Evolutionary conservation across 2,329 filamentous ascomycete species (phyloP).

Genomic region (Phyllosticta citribraziliensis): DNA sequence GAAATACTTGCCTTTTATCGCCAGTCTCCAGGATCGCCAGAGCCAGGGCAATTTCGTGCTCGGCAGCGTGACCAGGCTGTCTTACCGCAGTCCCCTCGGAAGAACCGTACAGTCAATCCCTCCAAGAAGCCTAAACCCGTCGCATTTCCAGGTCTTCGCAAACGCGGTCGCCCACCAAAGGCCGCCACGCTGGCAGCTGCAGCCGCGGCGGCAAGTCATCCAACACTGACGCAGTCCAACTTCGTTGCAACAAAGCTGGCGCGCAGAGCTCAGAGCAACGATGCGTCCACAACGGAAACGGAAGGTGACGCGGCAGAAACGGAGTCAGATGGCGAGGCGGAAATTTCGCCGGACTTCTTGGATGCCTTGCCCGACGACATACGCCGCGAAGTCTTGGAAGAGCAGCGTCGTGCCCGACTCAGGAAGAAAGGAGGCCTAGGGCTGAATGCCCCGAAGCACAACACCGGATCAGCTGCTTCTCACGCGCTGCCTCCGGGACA

Average conservation of each 20-base stretch:
- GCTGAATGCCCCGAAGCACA: not conserved
- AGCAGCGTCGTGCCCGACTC: conserved; percentile 55
- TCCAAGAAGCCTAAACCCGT: conserved; percentile 38
- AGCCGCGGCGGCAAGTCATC: conserved; percentile 36
- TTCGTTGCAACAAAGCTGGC: conserved; percentile 42
- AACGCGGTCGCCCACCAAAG: conserved; percentile 40
- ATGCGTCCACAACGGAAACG: conserved; percentile 19
- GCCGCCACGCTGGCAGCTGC: conserved; percentile 29
- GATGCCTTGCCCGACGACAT: conserved; percentile 75
- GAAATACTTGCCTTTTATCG: conserved; percentile 70
- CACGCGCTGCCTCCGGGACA: conserved; percentile 20
- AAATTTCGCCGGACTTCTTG: conserved; percentile 53
- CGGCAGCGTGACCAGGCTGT: conserved; percentile 19
- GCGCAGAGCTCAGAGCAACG: conserved; percentile 19
- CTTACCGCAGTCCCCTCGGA: conserved; percentile 39
- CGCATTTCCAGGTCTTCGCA: conserved; percentile 53
- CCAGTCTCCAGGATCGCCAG: not conserved
- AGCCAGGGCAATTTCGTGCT: not conserved
- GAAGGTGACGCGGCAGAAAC: conserved; percentile 15
- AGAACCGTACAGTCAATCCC: conserved; percentile 42
- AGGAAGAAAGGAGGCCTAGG: not conserved
- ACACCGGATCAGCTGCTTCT: not conserved
- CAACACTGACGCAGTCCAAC: conserved; percentile 58
- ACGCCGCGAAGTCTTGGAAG: conserved; percentile 64
- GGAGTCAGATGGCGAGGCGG: not conserved